These are phyloP conservation scores for Forsythia suspensa DNA, from an alignment of 257 asterid species.

Conservation along the genomic window DNA sequence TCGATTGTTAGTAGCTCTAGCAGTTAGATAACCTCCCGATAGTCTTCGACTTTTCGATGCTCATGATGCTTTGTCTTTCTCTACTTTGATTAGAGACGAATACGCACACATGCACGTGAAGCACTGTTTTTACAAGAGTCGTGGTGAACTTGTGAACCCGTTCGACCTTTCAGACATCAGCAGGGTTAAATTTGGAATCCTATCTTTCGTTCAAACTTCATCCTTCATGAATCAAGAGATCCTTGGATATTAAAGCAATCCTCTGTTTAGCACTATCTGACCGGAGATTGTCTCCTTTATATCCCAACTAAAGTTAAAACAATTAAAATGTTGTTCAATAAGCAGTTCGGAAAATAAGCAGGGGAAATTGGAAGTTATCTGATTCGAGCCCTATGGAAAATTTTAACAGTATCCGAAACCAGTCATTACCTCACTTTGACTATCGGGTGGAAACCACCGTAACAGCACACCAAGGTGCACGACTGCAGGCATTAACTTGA, in stretches of 20 bases:
- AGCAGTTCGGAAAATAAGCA: conserved; percentile 6
- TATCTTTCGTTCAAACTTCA: conserved; percentile 16
- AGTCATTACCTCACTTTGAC: conserved; percentile 65
- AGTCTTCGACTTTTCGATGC: not conserved
- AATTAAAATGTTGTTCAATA: conserved; percentile 10
- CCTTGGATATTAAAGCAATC: conserved; percentile 74
- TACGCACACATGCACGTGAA: not conserved
- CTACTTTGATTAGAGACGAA: conserved; percentile 8
- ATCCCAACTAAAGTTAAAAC: conserved; percentile 60
- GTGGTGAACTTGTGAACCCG: not conserved
- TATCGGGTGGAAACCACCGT: conserved; percentile 91
- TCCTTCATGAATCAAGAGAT: conserved; percentile 45
- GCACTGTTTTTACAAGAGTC: conserved; percentile 7
- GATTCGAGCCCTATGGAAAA: not conserved
- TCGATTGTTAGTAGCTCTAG: conserved; percentile 24
- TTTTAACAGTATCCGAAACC: not conserved
- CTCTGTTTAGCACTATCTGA: conserved; percentile 87
- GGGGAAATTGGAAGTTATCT: conserved; percentile 6
- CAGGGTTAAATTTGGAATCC: not conserved
- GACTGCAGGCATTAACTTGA: conserved; percentile 93
- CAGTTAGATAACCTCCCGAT: conserved; percentile 23
- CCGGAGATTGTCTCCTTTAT: conserved; percentile 72
- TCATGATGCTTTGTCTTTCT: conserved; percentile 11
- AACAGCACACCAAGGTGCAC: conserved; percentile 89
- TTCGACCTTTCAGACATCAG: not conserved